Evolutionary conservation across 1,284 basidiomycete genomes (phyloP), one percentile per base, ranked within the genome.

Genomic region (Austropuccinia psidii): DNA sequence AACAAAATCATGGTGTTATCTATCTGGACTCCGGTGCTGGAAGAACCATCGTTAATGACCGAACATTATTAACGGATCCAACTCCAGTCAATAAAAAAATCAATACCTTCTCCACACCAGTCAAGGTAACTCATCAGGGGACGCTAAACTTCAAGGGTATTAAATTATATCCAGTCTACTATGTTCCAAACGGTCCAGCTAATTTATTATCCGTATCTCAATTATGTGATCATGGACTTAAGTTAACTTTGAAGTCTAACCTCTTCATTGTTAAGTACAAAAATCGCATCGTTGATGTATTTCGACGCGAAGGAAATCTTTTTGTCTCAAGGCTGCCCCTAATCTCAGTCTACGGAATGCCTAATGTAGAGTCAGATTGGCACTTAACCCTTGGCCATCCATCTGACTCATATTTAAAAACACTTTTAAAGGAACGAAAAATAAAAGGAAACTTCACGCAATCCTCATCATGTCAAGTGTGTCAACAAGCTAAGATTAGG

Each of bases 61-160:
- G n/a, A n/a, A n/a, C n/a, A n/a, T n/a, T n/a, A n/a, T n/a, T n/a
- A n/a, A n/a, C n/a, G n/a, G n/a, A n/a, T n/a, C n/a, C n/a, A 43
- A 37, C n/a, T 4, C 7, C 31, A 1, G 19, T 15, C 8, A 15
- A 27, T 43, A 37, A 61, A 8, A 27, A 27, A 9, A 3, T 61
- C 9, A 43, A 61, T 27, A 43, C 35, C 1, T 61, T 61, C 21
- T 41, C 58, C 4, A 41, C 58, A 2, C 21, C 37, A 19, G 19
- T 61, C 5, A 41, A 61, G 31, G 58, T 41, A 11, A 61, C 58
- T 2, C 58, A 61, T 15, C 13, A 41, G 1, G 58, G 58, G n/a
- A 61, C 58, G 4, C 37, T 61, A 6, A 61, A 61, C 11, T n/a
- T n/a, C n/a, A n/a, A n/a, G n/a, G n/a, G n/a, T n/a, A 41, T 61